Evolutionary conservation across 139 green algal genomes (phyloP).

Genomic region (Chlorella sp.): DNA sequence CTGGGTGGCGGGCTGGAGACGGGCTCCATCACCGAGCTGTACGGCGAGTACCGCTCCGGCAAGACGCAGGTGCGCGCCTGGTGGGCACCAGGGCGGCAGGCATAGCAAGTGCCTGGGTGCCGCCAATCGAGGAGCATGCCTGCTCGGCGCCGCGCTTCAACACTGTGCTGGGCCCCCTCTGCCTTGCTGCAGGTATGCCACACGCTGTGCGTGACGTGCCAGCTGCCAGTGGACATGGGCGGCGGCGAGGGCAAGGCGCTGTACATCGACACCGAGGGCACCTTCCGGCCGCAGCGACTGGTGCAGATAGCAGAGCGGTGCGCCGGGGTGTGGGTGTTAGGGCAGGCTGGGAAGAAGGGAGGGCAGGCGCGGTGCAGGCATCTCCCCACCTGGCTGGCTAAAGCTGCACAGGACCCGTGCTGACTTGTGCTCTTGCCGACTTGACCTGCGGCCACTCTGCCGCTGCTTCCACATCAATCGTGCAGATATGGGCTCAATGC

Average conservation of each 20-base stretch:
- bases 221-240: conserved; percentile 93
- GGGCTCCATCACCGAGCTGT: conserved; percentile 98
- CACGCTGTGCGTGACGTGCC: conserved; percentile 97
- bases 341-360: no score
- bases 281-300: conserved; percentile 91
- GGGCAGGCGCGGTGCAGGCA: no score
- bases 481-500: conserved; percentile 87
- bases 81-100: no score
- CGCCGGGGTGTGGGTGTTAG: neutral
- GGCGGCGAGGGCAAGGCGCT: conserved; percentile 97
- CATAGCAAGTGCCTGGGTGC: no score
- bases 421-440: no score
- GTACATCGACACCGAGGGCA: conserved; percentile 99
- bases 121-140: no score
- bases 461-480: no score
- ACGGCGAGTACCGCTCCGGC: conserved; percentile 95
- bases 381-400: no score
- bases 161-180: no score
- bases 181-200: conserved; percentile 97
- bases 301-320: conserved; percentile 93
- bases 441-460: no score
- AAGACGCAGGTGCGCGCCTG: conserved; percentile 89
- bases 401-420: no score
- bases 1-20: conserved; percentile 97
- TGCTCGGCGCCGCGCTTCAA: no score